A percentile compares a stretch with the other conserved stretches of the same genome.
Conservation (phyloP, 2,329 filamentous ascomycete species). For the Sporothrix pallida region DNA sequence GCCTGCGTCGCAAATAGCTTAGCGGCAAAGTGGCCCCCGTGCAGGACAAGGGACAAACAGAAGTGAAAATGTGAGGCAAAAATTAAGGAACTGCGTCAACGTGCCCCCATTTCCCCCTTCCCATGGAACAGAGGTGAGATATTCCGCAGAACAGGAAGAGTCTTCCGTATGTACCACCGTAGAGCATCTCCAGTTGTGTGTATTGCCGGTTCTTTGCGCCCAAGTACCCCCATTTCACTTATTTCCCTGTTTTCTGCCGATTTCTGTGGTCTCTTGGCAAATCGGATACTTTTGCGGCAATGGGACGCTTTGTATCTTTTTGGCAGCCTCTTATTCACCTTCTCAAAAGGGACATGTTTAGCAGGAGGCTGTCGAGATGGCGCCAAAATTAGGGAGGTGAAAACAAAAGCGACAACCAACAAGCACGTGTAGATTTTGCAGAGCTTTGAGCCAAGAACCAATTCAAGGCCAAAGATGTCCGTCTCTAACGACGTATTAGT, state of each 20-base stretch:
- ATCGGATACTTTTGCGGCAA: not conserved
- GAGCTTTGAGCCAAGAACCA: too few relatives aligned
- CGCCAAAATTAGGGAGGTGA: not conserved
- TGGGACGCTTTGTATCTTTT: slow-evolving; percentile 7
- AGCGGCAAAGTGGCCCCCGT: not conserved
- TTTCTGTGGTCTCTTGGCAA: slow-evolving; percentile 1
- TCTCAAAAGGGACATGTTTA: not conserved
- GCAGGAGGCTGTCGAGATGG: not conserved
- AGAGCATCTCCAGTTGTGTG: not conserved
- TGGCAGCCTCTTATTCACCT: not conserved
- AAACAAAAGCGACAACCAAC: not conserved
- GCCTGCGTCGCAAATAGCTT: not conserved
- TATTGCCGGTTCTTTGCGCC: not conserved
- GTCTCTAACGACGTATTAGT: too few relatives aligned
- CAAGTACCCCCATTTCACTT: slow-evolving; percentile 12
- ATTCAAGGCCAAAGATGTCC: too few relatives aligned
- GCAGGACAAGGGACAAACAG: not conserved
- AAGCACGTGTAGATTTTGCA: not conserved
- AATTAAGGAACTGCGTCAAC: slow-evolving; percentile 11
- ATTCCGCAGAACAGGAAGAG: not conserved
- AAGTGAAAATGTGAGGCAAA: slow-evolving; percentile 10
- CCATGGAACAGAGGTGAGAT: not conserved
- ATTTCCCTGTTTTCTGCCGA: slow-evolving; percentile 21
- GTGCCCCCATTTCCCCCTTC: not conserved
- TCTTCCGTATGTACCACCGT: too few relatives aligned